phyloP scores from a whole-genome alignment of 139 green algal genomes.

The Micromonas pusilla region DNA sequence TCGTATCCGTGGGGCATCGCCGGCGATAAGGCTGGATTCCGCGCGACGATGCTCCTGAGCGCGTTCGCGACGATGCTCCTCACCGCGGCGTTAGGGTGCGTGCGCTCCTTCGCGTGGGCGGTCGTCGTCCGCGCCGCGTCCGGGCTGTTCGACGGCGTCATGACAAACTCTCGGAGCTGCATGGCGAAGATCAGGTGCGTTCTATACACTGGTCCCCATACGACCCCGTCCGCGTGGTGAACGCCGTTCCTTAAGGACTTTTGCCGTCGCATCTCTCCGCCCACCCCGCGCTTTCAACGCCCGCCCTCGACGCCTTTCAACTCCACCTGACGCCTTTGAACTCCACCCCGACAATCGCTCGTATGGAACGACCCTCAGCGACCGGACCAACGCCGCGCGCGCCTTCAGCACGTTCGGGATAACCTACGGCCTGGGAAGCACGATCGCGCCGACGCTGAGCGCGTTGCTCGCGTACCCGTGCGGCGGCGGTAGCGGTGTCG shows the following conservation, averaged over 20 bases:
- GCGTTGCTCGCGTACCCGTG: slow-evolving; percentile 1
- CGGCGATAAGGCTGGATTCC: not conserved
- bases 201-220: too few species aligned
- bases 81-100: not conserved
- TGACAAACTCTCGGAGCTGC: not conserved
- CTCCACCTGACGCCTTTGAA: too few species aligned
- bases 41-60: not conserved
- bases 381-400: not conserved
- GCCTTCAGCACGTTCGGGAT: slow-evolving; percentile 13
- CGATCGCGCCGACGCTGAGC: not conserved
- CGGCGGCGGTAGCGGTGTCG: not conserved
- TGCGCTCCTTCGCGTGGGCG: not conserved
- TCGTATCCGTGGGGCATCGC: not conserved
- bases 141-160: not conserved
- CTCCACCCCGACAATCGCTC: too few species aligned
- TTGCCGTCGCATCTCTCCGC: too few species aligned
- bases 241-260: too few species aligned
- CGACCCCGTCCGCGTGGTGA: too few species aligned
- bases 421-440: slow-evolving; percentile 6
- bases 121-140: not conserved
- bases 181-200: slow-evolving; percentile 3
- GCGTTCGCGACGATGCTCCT: too few species aligned
- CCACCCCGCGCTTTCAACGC: too few species aligned
- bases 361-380: too few species aligned
- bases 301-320: too few species aligned